Base-by-base conservation (phyloP, 345 rosid genomes). In the Viola odorata region DNA sequence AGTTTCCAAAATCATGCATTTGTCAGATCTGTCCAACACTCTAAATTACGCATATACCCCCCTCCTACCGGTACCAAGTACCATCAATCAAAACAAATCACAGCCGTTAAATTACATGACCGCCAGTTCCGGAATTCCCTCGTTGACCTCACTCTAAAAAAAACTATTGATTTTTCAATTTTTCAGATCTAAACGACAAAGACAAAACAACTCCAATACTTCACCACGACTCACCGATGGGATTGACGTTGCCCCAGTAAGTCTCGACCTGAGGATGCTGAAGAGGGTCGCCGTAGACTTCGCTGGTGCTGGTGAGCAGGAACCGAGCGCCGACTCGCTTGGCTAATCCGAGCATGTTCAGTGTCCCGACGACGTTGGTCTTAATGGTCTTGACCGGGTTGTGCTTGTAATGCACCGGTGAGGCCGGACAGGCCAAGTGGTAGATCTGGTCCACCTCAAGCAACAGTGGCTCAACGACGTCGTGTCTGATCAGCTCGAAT, bases 161-260 rank as follows among this genome's bases (percentile, higher is more conserved):
- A 23, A 23, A 23, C 32, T 23, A 23, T 23, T 23, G 32, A 23
- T 0, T 23, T 23, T 23, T 23, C 32, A 23, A 23, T 23, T 23
- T 23, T 23, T 23, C 32, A 23, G 32, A 23, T 23, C 32, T 23
- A 23, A 23, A 23, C 1, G 32, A 23, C 32, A 2, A 23, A 23
- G 32, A 23, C 32, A 23, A 23, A 23, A 23, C 32, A 23, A 23
- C 32, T 23, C 32, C 32, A 23, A 23, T 23, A 23, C 32, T 23
- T 23, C 32, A 0, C 32, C 32, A 23, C 32, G 32, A 23, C 32
- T 50, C 66, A 91, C 98, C 98, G 73, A 94, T 94, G 69, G 99
- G 99, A 74, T 94, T 94, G 72, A 94, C 99, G 85, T 94, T 94
- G 75, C 99, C 99, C 99, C 99, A 94, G 79, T 94, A 94, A 51